A percentile compares a stretch with the other conserved stretches of the same genome.
These are phyloP conservation scores for Suhomyces atakaporum DNA, from an alignment of 1,139 yeast genomes.

Conservation along the genomic window DNA sequence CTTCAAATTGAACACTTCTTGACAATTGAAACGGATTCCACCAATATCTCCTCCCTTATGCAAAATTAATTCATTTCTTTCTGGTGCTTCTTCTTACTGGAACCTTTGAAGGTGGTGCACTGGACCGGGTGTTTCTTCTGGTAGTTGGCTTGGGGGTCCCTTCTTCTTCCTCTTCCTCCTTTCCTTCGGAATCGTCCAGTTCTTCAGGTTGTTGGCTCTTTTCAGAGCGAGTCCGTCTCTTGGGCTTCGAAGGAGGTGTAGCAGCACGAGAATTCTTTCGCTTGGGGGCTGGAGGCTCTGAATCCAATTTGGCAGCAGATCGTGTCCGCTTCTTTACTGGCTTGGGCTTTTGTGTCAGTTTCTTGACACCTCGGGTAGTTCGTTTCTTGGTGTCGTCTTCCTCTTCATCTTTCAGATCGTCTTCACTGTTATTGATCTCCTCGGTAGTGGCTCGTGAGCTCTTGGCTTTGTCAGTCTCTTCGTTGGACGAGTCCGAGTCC, in stretches of 20 bases:
- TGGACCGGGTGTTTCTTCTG: slow-evolving; percentile 29
- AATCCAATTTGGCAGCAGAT: slow-evolving; percentile 26
- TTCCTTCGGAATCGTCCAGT: slow-evolving; percentile 9
- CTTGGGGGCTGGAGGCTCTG: slow-evolving; percentile 16
- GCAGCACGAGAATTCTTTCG: slow-evolving; percentile 16
- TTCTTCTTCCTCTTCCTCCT: slow-evolving; percentile 11
- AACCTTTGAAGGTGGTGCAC: slow-evolving; percentile 17
- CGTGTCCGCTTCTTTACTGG: slow-evolving; percentile 32
- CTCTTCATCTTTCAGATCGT: slow-evolving; percentile 5
- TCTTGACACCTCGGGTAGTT: slow-evolving; percentile 9
- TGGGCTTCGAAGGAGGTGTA: slow-evolving; percentile 16
- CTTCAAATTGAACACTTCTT: too few species aligned
- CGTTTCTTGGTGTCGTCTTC: slow-evolving; percentile 7
- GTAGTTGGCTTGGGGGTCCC: slow-evolving; percentile 15
- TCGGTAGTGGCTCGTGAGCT: slow-evolving; percentile 8
- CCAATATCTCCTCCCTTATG: too few species aligned
- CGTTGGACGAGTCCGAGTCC: slow-evolving; percentile 10
- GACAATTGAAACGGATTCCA: too few species aligned
- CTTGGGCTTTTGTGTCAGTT: slow-evolving; percentile 12
- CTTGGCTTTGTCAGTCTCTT: slow-evolving; percentile 4
- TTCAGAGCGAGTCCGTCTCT: slow-evolving; percentile 32
- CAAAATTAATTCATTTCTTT: slow-evolving; percentile 20
- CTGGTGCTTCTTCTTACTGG: slow-evolving; percentile 32
- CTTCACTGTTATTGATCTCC: slow-evolving; percentile 9
- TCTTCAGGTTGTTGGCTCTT: slow-evolving; percentile 19